Conservation (phyloP, 441 rosid genomes). For the Populus hybrid region DNA sequence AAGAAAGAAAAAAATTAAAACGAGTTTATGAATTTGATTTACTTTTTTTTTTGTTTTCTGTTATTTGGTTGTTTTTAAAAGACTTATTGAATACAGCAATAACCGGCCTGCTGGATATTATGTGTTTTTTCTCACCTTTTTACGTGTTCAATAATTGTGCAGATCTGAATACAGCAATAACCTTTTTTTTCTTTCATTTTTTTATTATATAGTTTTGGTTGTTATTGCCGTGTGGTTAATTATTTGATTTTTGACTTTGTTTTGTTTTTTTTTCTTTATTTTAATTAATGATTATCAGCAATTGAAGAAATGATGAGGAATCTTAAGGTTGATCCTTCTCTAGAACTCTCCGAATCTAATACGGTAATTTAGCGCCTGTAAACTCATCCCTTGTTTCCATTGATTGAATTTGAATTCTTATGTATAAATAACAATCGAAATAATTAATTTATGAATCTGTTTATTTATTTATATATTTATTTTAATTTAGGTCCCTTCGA, state of each 20-base stretch:
- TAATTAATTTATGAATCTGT: background rate
- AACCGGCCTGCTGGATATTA: no score
- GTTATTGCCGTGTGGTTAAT: background rate
- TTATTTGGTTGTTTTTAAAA: no score
- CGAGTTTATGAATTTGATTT: background rate
- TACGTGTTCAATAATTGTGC: background rate
- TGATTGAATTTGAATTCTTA: background rate
- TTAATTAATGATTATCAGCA: slow-evolving; percentile 18
- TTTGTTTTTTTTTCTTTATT: background rate
- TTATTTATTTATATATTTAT: no score
- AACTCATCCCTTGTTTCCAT: no score
- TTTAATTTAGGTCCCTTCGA: slow-evolving; percentile 21
- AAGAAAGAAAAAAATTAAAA: no score
- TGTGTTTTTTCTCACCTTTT: background rate
- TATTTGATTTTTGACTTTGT: background rate
- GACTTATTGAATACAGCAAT: background rate
- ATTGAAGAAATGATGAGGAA: slow-evolving; percentile 41
- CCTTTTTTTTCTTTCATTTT: no score
- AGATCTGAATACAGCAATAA: background rate
- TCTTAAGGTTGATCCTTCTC: slow-evolving; percentile 36
- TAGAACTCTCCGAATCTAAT: slow-evolving; percentile 24
- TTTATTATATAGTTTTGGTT: no score
- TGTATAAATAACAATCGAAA: background rate
- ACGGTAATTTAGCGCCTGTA: slow-evolving; percentile 17
- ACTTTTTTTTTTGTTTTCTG: background rate